phyloP scores from a whole-genome alignment of 257 asterid species.

The Solanum acaule region DNA sequence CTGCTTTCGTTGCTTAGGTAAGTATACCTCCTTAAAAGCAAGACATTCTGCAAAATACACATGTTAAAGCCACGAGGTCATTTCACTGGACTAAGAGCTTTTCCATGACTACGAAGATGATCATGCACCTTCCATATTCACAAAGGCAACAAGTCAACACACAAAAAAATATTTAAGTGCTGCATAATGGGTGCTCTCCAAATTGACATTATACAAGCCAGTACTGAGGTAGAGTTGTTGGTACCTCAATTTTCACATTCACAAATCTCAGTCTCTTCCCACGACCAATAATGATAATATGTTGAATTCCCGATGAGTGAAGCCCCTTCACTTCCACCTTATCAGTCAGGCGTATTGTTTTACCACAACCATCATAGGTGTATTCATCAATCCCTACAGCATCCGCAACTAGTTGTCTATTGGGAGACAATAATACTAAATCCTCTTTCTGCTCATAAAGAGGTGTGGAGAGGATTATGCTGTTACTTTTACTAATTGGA shows the following conservation, averaged over 20 bases:
- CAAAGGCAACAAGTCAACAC: background rate
- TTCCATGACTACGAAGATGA: background rate
- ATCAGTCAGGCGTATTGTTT: conserved; percentile 54
- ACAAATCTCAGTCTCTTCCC: conserved; percentile 81
- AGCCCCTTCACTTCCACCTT: conserved; percentile 46
- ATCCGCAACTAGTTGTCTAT: conserved; percentile 75
- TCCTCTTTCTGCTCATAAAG: conserved; percentile 70
- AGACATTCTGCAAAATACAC: conserved; percentile 58
- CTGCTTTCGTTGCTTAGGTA: conserved; percentile 85
- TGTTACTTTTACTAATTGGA: conserved; percentile 60
- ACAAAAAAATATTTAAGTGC: background rate
- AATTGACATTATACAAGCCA: background rate
- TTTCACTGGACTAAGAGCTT: background rate
- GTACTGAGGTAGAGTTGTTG: background rate
- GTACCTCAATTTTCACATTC: conserved; percentile 93
- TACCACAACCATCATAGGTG: conserved; percentile 91
- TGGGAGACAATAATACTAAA: conserved; percentile 65
- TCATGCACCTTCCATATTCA: background rate
- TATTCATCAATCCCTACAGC: conserved; percentile 76
- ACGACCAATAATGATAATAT: conserved; percentile 82
- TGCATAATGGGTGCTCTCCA: background rate
- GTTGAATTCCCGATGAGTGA: conserved; percentile 35
- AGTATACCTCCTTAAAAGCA: conserved; percentile 61
- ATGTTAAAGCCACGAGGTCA: conserved; percentile 11
- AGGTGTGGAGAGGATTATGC: conserved; percentile 56